A percentile compares a stretch with the other conserved stretches of the same genome.
These are phyloP conservation scores for Atkinsonella hypoxylon DNA, from an alignment of 2,329 filamentous ascomycete species.

Conservation along the genomic window DNA sequence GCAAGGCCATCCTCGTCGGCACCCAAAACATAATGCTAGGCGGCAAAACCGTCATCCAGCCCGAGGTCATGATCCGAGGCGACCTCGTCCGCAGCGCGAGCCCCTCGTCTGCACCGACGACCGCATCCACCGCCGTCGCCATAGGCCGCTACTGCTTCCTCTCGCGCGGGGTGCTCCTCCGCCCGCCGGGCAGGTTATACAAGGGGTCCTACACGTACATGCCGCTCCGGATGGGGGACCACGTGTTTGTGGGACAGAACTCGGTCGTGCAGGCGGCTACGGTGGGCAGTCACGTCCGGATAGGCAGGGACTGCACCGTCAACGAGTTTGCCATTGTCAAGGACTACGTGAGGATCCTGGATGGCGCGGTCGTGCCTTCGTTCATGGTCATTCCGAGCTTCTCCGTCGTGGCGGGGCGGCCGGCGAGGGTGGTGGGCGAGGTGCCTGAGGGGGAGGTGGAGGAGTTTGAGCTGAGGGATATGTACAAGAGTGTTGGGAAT, in stretches of 20 bases:
- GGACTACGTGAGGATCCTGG: constrained; percentile 80
- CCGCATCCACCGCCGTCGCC: constrained; percentile 55
- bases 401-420: constrained; percentile 76
- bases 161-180: constrained; percentile 62
- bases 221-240: constrained; percentile 84
- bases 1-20: constrained; percentile 80
- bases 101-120: constrained; percentile 31
- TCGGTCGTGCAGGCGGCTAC: constrained; percentile 72
- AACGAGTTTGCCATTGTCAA: constrained; percentile 86
- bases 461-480: constrained; percentile 49
- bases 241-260: constrained; percentile 74
- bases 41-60: constrained; percentile 90
- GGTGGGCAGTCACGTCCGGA: constrained; percentile 75
- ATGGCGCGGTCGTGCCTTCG: constrained; percentile 70
- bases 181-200: constrained; percentile 72
- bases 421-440: constrained; percentile 71
- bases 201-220: constrained; percentile 72
- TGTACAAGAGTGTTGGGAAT: constrained; percentile 54
- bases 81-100: constrained; percentile 56
- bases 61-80: constrained; percentile 85
- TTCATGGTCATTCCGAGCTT: constrained; percentile 91
- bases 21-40: constrained; percentile 97
- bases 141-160: constrained; percentile 91
- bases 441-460: constrained; percentile 59
- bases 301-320: constrained; percentile 65